phyloP scores from a whole-genome alignment of 2,329 filamentous ascomycete genomes.

The Penicillium janthinellum region DNA sequence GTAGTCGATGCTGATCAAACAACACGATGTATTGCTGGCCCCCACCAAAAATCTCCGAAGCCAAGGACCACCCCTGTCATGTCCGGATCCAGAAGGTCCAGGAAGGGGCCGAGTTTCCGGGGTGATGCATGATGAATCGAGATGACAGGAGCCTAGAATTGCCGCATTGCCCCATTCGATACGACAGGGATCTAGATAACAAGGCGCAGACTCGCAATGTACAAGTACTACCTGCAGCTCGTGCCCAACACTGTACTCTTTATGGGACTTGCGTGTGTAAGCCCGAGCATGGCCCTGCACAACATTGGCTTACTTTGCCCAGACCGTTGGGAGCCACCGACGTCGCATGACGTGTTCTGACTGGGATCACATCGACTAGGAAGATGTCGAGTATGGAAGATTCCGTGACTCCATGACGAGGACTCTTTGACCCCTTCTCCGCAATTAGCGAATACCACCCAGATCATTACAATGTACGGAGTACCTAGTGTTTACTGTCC shows the following conservation, averaged over 20 bases:
- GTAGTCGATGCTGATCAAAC: neutral
- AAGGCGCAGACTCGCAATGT: neutral
- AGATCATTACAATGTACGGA: neutral
- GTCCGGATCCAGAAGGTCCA: neutral
- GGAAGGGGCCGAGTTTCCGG: neutral
- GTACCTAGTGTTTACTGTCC: neutral
- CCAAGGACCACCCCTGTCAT: slow-evolving; percentile 1
- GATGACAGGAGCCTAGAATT: neutral
- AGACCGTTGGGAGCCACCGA: neutral
- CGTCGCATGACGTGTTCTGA: neutral
- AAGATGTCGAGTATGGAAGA: neutral
- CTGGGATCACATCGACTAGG: neutral
- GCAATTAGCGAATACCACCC: neutral
- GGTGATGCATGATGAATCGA: neutral
- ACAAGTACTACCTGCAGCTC: neutral
- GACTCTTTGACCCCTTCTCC: neutral
- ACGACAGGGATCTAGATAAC: neutral
- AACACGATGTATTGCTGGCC: neutral
- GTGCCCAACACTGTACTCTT: neutral
- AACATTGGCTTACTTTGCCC: neutral
- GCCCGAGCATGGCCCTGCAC: neutral
- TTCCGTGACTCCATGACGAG: neutral
- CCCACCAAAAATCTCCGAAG: slow-evolving; percentile 3
- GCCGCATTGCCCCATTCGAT: neutral
- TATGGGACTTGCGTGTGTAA: neutral